Percentiles rank a stretch among this genome's conserved stretches.
These are phyloP conservation scores for Alternaria viburni DNA, from an alignment of 2,329 filamentous ascomycete species.

Conservation along the genomic window DNA sequence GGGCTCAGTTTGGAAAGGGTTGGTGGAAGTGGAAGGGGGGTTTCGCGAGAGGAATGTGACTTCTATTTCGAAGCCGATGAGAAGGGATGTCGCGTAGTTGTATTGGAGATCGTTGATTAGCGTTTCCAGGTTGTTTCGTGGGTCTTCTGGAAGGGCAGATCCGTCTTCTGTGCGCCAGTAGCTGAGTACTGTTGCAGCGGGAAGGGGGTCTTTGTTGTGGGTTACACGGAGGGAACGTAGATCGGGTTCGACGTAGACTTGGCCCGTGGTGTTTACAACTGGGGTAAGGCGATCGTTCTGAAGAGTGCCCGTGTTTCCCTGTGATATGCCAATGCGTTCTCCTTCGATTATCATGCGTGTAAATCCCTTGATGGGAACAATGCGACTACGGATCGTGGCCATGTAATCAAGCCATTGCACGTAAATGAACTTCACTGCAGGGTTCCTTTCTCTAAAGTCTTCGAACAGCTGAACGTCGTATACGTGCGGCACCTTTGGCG, in stretches of 20 bases:
- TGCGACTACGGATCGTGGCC: constrained; percentile 68
- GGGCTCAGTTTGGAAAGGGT: constrained; percentile 33
- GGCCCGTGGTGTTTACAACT: constrained; percentile 64
- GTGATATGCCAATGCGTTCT: constrained; percentile 64
- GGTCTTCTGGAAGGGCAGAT: constrained; percentile 63
- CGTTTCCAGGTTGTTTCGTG: constrained; percentile 55
- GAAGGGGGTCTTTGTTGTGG: constrained; percentile 53
- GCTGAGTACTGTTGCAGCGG: constrained; percentile 70
- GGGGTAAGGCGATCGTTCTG: constrained; percentile 68
- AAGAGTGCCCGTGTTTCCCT: constrained; percentile 69
- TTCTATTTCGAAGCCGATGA: constrained; percentile 83
- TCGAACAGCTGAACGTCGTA: constrained; percentile 52
- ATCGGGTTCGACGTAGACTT: constrained; percentile 72
- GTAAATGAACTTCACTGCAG: constrained; percentile 69
- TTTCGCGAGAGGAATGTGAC: constrained; percentile 70
- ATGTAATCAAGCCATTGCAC: constrained; percentile 82
- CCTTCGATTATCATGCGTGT: constrained; percentile 43
- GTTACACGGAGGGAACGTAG: constrained; percentile 64
- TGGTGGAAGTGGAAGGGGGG: constrained; percentile 16
- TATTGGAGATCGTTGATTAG: constrained; percentile 60
- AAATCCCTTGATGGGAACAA: constrained; percentile 66
- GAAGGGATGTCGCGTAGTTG: constrained; percentile 63
- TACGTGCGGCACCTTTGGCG: constrained; percentile 35
- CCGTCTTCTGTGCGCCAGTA: constrained; percentile 68
- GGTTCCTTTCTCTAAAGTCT: constrained; percentile 58